Base-by-base conservation (phyloP, 139 green algal species). In the Coelastrella sp. region DNA sequence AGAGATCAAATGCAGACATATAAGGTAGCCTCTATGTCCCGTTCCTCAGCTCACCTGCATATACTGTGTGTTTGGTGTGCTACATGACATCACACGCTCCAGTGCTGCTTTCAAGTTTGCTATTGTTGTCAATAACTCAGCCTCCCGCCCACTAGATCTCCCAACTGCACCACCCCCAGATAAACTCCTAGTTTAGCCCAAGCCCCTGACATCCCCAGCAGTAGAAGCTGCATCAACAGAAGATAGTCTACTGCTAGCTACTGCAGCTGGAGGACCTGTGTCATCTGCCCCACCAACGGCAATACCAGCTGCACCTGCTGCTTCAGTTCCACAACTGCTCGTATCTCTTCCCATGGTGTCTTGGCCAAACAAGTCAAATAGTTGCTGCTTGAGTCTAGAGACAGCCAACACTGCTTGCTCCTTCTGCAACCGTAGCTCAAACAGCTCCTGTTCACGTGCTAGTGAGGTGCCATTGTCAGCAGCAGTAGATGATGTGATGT, bases 61-160 rank as follows among this genome's bases (percentile, higher is more conserved):
- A 88, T 95, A 96, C 67, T 96, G 96, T 43, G 89, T 89, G 53
- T 79, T 92, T 79, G 92, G 90, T 51, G 94, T 93, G 40, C 84
- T 91, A 48, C 81, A 90, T 23, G 92, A 62, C 32, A 88, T 91
- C 6, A 91, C 84, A 79, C 91, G 91, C 79, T 96, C 93, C 79
- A 98, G 74, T 4, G 92, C 94, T 2, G 68, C 62, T 81, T 95
- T 94, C 9, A 98, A 88, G 74, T 89, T 94, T 19, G 51, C 78
- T 4, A 97, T 86, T 1, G 90, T 95, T 43, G 81, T 88, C 85
- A 95, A 35, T 45, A 96, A 88, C 91, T 96, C 91, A 50, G 86
- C 84, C 88, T 96, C 92, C 19, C 89, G 85, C 1, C 37, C 87
- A 32, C 48, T 87, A 3, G 67, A 35, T 66, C 45, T 73, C 11